Evolutionary conservation across 495 filamentous ascomycete species (phyloP), one percentile per base, ranked within the genome.

Genomic region (Apiosordaria backusii): DNA sequence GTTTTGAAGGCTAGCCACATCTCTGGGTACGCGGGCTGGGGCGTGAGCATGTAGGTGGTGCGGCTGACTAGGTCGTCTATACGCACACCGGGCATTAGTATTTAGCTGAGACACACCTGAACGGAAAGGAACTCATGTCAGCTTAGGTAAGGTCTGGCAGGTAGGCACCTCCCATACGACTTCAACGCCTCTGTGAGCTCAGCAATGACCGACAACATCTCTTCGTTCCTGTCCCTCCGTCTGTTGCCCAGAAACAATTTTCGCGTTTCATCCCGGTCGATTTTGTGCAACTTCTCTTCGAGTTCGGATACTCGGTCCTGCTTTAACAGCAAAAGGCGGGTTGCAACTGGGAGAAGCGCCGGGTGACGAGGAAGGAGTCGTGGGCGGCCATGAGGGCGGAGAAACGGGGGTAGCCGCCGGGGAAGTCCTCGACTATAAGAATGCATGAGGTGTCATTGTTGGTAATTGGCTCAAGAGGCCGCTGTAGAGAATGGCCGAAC

Each of bases 231-330:
- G 65, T 80, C 78, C 7, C 25, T 35, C 3, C 77, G 73, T 50
- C 68, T 67, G 18, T 54, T 73, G 18, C 74, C 57, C 5, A 59
- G 57, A 1, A 1, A 59, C 4, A 59, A 16, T 22, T 3, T 1
- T 1, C 4, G 1, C 4, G 26, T 50, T 58, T 79, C 76, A 16
- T 71, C 62, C n/a, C 62, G 54, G 64, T 80, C 78, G 18, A 76
- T 67, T 25, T 71, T 21, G 4, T 79, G 71, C 1, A 79, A 68
- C 35, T 66, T 23, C 64, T 71, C 13, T 58, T 80, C 78, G 0
- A 79, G 75, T 10, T 70, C 4, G 3, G 70, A 72, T 3, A 79
- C 23, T 40, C 66, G 61, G 57, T 79, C 77, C 62, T 80, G 77
- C 26, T 74, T 71, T 1, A 61, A 62, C 1, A 74, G 65, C 4